Conservation (phyloP, 768 basidiomycete genomes). For the Imleria badia region DNA sequence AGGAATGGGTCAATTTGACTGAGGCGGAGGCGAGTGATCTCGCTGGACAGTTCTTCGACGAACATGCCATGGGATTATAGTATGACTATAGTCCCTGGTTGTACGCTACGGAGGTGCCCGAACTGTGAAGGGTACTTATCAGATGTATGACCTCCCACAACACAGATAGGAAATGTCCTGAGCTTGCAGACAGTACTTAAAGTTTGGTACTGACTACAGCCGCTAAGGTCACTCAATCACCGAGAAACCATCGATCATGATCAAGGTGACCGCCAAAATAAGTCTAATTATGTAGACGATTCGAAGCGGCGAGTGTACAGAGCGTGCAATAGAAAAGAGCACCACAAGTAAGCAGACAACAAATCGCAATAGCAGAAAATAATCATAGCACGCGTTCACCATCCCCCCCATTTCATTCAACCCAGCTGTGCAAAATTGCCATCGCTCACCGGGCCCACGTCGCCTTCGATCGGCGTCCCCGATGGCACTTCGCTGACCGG, state of each 20-base stretch:
- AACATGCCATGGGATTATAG: conserved; percentile 7
- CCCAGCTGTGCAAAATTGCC: conserved; percentile 54
- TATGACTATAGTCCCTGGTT: background rate
- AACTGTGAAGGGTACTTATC: no score
- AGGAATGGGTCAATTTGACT: conserved; percentile 8
- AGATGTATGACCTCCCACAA: no score
- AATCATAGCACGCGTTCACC: conserved; percentile 17
- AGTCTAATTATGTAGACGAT: conserved; percentile 7
- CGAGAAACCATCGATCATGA: background rate
- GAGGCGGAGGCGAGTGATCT: conserved; percentile 10
- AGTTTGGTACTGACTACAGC: no score
- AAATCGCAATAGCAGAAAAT: conserved; percentile 26
- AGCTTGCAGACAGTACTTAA: no score
- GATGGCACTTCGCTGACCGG: conserved; percentile 52
- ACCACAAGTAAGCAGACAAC: conserved; percentile 15
- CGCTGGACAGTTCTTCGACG: conserved; percentile 14
- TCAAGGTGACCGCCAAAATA: background rate
- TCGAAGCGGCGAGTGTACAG: conserved; percentile 1
- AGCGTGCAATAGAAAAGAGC: background rate
- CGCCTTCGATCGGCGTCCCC: conserved; percentile 46
- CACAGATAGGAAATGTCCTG: no score
- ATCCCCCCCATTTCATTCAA: conserved; percentile 16
- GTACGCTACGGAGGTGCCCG: no score
- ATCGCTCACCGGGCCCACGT: conserved; percentile 54
- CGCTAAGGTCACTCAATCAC: background rate